Percentiles rank a stretch among this genome's conserved stretches.
phyloP scores from a whole-genome alignment of 2,329 filamentous ascomycete genomes.

The Fusarium sp. region DNA sequence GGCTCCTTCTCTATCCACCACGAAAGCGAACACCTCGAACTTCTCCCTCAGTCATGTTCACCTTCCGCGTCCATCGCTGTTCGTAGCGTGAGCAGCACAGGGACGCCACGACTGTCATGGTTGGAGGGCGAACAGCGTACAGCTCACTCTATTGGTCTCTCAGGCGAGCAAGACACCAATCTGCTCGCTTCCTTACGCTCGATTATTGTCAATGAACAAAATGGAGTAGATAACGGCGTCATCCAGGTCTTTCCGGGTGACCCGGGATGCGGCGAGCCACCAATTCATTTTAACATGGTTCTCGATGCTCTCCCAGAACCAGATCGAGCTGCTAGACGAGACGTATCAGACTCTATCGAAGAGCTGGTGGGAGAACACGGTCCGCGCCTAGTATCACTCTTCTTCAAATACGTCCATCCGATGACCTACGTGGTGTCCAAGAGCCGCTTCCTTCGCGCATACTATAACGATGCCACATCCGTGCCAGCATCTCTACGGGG shows the following conservation, averaged over 20 bases:
- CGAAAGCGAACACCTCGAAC: not conserved
- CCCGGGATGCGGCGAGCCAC: conserved; percentile 38
- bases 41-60: conserved; percentile 1
- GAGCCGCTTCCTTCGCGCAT: conserved; percentile 48
- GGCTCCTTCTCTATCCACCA: conserved; percentile 1
- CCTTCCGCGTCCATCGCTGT: not conserved
- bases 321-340: conserved; percentile 47
- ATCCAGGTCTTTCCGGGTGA: conserved; percentile 20
- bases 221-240: conserved; percentile 9
- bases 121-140: conserved; percentile 14
- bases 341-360: conserved; percentile 51
- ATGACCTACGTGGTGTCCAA: conserved; percentile 52
- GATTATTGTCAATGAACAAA: conserved; percentile 16
- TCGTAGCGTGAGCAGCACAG: not conserved
- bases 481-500: conserved; percentile 53
- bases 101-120: conserved; percentile 8
- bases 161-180: conserved; percentile 20
- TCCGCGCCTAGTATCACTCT: conserved; percentile 49
- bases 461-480: conserved; percentile 43
- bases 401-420: conserved; percentile 54
- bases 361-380: conserved; percentile 46
- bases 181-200: conserved; percentile 16
- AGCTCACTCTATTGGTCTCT: conserved; percentile 17
- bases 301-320: conserved; percentile 50
- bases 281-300: conserved; percentile 53